Percentiles rank a stretch among this genome's conserved stretches.
These are phyloP conservation scores for Heteromeles arbutifolia DNA, from an alignment of 306 rosid species.

Conservation along the genomic window DNA sequence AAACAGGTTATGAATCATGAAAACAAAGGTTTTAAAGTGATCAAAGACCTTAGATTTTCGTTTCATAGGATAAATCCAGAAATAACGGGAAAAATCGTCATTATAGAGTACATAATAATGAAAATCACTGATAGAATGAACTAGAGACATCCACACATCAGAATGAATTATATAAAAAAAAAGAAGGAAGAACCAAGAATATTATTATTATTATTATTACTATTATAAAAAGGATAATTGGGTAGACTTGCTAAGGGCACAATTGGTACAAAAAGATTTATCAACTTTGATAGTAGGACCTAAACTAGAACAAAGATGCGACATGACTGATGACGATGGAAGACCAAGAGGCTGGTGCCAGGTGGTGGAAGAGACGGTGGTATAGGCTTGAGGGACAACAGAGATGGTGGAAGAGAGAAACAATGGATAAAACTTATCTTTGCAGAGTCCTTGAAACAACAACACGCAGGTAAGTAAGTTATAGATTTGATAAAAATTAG, in stretches of 20 bases:
- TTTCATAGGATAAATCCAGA: too few relatives aligned
- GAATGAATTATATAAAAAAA: neutral
- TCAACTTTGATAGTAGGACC: too few relatives aligned
- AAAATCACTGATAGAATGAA: neutral
- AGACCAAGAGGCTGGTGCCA: neutral
- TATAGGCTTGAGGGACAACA: too few relatives aligned
- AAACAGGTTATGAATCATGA: too few relatives aligned
- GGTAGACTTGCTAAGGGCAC: neutral
- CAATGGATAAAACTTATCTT: too few relatives aligned
- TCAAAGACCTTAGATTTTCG: too few relatives aligned
- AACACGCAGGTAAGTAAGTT: too few relatives aligned
- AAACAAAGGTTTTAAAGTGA: too few relatives aligned
- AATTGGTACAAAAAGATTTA: neutral
- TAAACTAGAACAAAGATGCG: neutral
- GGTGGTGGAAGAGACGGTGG: neutral
- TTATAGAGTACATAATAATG: neutral
- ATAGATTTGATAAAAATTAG: too few relatives aligned
- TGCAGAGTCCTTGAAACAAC: too few relatives aligned
- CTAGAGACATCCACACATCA: neutral
- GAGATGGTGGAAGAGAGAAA: too few relatives aligned
- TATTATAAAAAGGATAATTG: neutral
- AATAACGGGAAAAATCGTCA: neutral
- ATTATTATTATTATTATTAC: neutral
- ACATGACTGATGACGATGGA: neutral
- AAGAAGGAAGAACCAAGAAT: neutral